Conservation (phyloP, 2,329 filamentous ascomycete genomes). For the Bertia moriformis region DNA sequence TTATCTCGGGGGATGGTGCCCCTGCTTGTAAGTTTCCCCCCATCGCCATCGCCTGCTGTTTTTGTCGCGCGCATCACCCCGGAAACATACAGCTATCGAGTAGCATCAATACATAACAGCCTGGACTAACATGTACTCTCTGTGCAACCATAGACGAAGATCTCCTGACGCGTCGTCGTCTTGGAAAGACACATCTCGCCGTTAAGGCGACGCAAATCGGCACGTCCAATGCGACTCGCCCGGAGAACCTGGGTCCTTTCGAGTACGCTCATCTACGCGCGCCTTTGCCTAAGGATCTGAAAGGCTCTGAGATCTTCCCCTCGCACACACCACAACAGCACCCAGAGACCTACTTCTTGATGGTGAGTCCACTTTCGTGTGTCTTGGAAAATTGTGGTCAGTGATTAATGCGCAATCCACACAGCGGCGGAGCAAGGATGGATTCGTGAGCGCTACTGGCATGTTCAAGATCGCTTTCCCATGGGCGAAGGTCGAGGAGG, state of each 20-base stretch:
- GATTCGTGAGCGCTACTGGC: conserved; percentile 50
- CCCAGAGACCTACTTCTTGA: conserved; percentile 52
- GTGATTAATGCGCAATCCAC: conserved; percentile 3
- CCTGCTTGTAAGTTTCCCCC: conserved; percentile 28
- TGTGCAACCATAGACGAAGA: conserved; percentile 23
- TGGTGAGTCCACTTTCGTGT: conserved; percentile 34
- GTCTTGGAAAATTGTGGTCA: neutral
- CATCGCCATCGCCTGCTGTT: conserved; percentile 5
- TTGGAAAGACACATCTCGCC: conserved; percentile 47
- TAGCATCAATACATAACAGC: too few species aligned
- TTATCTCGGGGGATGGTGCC: conserved; percentile 22
- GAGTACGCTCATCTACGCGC: conserved; percentile 54
- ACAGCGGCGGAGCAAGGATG: conserved; percentile 49
- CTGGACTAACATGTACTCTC: conserved; percentile 5
- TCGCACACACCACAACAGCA: conserved; percentile 32
- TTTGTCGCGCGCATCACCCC: conserved; percentile 7
- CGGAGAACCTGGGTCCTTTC: conserved; percentile 45
- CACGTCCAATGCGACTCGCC: conserved; percentile 45
- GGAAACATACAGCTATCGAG: too few species aligned
- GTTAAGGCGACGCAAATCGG: conserved; percentile 42
- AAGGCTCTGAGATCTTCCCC: conserved; percentile 47
- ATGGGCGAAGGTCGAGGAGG: conserved; percentile 44
- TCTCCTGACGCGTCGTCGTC: conserved; percentile 40
- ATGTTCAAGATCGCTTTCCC: conserved; percentile 60
- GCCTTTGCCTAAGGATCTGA: conserved; percentile 45